These are phyloP conservation scores for Leccinum huronense DNA, from an alignment of 1,284 basidiomycete species.

Conservation along the genomic window DNA sequence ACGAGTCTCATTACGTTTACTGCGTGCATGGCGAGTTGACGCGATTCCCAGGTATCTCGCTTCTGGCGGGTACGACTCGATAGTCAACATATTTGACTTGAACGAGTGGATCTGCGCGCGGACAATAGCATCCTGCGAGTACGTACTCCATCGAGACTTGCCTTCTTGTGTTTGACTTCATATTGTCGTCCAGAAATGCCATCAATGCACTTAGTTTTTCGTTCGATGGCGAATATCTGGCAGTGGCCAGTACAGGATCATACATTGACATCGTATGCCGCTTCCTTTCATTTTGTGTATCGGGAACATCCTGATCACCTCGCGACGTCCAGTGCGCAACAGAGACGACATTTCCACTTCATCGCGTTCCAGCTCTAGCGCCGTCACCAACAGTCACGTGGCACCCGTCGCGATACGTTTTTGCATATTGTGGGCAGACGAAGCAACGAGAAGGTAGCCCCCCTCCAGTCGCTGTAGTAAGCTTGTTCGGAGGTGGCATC, in stretches of 20 bases:
- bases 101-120: constrained; percentile 74
- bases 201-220: constrained; percentile 79
- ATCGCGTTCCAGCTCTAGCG: constrained; percentile 65
- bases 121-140: constrained; percentile 78
- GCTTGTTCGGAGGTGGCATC: constrained; percentile 62
- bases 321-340: constrained; percentile 57
- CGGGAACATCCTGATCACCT: background rate
- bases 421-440: constrained; percentile 76
- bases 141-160: constrained; percentile 32
- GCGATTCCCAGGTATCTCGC: constrained; percentile 59
- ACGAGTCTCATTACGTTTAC: constrained; percentile 8
- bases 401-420: constrained; percentile 75
- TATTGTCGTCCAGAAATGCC: constrained; percentile 47
- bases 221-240: constrained; percentile 75
- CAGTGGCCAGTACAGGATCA: constrained; percentile 65
- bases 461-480: constrained; percentile 61
- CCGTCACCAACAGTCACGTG: constrained; percentile 69
- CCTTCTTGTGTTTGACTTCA: background rate
- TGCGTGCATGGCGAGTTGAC: background rate
- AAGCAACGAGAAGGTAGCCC: constrained; percentile 59
- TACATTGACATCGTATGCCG: constrained; percentile 71
- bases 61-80: constrained; percentile 75
- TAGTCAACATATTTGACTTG: constrained; percentile 74
- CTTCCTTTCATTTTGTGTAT: constrained; percentile 1
- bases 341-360: constrained; percentile 66